These are phyloP conservation scores for Tetramitus jugosus DNA, from an alignment of 208 protist genomes.

Conservation along the genomic window DNA sequence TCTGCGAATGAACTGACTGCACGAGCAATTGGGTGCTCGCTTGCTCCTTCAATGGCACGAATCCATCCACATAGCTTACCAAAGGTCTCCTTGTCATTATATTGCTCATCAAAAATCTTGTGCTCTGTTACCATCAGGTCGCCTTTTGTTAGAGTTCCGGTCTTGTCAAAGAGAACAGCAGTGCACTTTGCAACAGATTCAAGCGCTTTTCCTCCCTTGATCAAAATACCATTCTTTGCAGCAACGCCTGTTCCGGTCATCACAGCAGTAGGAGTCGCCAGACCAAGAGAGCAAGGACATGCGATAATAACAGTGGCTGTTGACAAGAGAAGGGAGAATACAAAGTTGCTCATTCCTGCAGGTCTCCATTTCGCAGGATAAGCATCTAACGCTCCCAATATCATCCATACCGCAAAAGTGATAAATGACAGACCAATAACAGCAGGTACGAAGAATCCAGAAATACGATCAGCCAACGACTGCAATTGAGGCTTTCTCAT, in stretches of 20 bases:
- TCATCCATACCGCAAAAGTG: constrained; percentile 77
- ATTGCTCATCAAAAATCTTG: constrained; percentile 15
- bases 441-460: constrained; percentile 79
- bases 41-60: neutral
- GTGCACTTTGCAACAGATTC: constrained; percentile 61
- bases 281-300: constrained; percentile 91
- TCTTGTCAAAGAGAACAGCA: constrained; percentile 92
- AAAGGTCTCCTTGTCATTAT: constrained; percentile 20
- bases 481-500: constrained; percentile 85
- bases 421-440: constrained; percentile 71
- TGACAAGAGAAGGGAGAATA: constrained; percentile 83
- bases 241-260: constrained; percentile 92
- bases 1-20: no score
- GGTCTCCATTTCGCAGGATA: constrained; percentile 58
- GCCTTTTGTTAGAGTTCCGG: constrained; percentile 87
- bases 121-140: constrained; percentile 60
- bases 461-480: constrained; percentile 70
- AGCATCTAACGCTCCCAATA: constrained; percentile 48
- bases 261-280: constrained; percentile 89
- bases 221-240: constrained; percentile 71
- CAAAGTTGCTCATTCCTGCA: constrained; percentile 35
- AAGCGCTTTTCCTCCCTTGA: constrained; percentile 80
- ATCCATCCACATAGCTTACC: constrained; percentile 16
- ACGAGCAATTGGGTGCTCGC: constrained; percentile 72
- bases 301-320: constrained; percentile 86